Conservation (phyloP, 352 stramenopile genomes). For the Blastocystis sp. region DNA sequence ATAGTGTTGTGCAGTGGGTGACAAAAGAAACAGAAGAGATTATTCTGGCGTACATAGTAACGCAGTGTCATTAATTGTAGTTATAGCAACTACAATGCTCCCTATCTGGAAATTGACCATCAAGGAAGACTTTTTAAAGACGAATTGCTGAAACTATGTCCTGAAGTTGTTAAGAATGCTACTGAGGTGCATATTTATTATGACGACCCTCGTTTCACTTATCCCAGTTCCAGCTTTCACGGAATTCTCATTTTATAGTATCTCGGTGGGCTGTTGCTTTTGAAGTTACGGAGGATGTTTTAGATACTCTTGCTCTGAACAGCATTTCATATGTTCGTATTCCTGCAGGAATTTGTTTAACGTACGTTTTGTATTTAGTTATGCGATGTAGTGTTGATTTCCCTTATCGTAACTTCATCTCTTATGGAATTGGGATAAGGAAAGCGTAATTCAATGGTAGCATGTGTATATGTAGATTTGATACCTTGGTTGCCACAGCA, state of each 20-base stretch:
- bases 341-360: slow-evolving; percentile 38
- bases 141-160: neutral
- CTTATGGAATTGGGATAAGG: slow-evolving; percentile 11
- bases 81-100: slow-evolving; percentile 17
- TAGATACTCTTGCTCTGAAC: slow-evolving; percentile 40
- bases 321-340: slow-evolving; percentile 52
- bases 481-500: slow-evolving; percentile 35
- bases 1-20: slow-evolving; percentile 5
- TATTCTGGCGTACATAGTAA: slow-evolving; percentile 16
- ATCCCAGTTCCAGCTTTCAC: too few species aligned
- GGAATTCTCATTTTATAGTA: neutral
- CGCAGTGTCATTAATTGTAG: neutral
- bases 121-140: neutral
- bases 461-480: neutral
- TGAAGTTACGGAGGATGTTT: slow-evolving; percentile 15
- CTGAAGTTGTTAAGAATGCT: neutral
- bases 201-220: slow-evolving; percentile 31
- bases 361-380: neutral
- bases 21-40: slow-evolving; percentile 44
- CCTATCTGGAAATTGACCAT: slow-evolving; percentile 34
- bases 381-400: slow-evolving; percentile 10
- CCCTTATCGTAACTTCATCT: slow-evolving; percentile 48
- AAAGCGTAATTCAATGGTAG: slow-evolving; percentile 15
- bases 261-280: slow-evolving; percentile 10
- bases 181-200: slow-evolving; percentile 39